Conservation (phyloP, 2,329 filamentous ascomycete species). For the Sporothrix humicola region DNA sequence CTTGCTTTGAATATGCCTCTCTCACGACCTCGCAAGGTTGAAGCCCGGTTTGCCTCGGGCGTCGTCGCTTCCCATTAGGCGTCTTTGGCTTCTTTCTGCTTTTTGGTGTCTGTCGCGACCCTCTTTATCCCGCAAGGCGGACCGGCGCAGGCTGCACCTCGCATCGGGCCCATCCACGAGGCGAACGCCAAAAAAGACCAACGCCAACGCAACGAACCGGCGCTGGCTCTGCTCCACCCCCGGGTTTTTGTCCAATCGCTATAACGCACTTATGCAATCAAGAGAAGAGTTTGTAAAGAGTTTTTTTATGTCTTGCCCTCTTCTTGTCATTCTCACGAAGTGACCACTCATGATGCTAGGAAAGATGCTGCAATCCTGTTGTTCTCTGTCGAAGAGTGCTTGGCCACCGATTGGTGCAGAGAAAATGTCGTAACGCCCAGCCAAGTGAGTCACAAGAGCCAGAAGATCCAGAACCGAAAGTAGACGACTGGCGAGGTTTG, state of each 20-base stretch:
- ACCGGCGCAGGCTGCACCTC: background rate
- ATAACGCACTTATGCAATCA: conserved; percentile 14
- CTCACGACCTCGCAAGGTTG: background rate
- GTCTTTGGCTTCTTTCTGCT: background rate
- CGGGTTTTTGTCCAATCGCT: conserved; percentile 17
- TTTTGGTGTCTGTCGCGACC: too few species aligned
- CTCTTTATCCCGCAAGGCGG: background rate
- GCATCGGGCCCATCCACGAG: conserved; percentile 3
- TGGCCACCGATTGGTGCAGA: background rate
- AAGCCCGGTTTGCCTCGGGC: background rate
- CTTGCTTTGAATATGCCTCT: background rate
- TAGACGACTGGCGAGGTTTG: too few species aligned
- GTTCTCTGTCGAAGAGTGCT: too few species aligned
- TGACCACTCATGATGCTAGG: background rate
- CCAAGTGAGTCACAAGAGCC: background rate
- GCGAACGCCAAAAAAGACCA: too few species aligned
- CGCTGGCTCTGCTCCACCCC: background rate
- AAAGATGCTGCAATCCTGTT: background rate
- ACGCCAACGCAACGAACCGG: too few species aligned
- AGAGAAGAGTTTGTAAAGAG: conserved; percentile 27
- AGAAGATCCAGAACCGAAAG: too few species aligned
- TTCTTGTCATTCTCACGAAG: background rate
- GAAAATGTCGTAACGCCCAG: background rate
- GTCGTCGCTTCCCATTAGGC: background rate
- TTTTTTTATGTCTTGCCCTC: background rate